Conservation (phyloP, 345 rosid species). For the Cardamine occulta region DNA sequence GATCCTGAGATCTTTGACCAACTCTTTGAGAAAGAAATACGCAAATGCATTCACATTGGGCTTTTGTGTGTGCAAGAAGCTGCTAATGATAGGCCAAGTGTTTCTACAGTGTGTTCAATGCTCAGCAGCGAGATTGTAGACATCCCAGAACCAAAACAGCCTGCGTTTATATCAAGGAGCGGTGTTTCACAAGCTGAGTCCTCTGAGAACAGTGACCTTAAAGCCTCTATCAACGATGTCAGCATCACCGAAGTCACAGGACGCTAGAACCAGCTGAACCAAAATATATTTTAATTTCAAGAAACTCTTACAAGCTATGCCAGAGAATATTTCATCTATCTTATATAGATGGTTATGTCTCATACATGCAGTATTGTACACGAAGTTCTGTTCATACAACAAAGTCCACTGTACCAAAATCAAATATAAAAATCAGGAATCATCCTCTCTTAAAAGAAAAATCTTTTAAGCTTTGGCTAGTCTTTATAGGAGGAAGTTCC, state of each 20-base stretch:
- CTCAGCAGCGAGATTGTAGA: constrained; percentile 41
- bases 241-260: constrained; percentile 36
- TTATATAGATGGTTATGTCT: constrained; percentile 1
- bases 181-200: constrained; percentile 31
- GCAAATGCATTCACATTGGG: constrained; percentile 47
- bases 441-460: constrained; percentile 46
- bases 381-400: not conserved
- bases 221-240: constrained; percentile 39
- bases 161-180: constrained; percentile 36
- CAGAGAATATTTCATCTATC: constrained; percentile 18
- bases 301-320: constrained; percentile 1
- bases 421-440: constrained; percentile 5
- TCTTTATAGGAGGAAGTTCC: constrained; percentile 43
- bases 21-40: constrained; percentile 38
- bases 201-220: constrained; percentile 35
- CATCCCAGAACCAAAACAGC: constrained; percentile 31
- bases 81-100: constrained; percentile 48
- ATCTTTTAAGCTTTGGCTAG: constrained; percentile 31
- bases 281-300: not conserved
- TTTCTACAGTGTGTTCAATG: constrained; percentile 41
- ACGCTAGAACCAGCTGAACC: constrained; percentile 30
- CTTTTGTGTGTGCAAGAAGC: constrained; percentile 51
- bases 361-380: constrained; percentile 16
- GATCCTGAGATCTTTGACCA: constrained; percentile 41
- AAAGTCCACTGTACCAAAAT: not conserved